Base-by-base conservation (phyloP, 1,139 yeast genomes). In the Hansenula sp. region DNA sequence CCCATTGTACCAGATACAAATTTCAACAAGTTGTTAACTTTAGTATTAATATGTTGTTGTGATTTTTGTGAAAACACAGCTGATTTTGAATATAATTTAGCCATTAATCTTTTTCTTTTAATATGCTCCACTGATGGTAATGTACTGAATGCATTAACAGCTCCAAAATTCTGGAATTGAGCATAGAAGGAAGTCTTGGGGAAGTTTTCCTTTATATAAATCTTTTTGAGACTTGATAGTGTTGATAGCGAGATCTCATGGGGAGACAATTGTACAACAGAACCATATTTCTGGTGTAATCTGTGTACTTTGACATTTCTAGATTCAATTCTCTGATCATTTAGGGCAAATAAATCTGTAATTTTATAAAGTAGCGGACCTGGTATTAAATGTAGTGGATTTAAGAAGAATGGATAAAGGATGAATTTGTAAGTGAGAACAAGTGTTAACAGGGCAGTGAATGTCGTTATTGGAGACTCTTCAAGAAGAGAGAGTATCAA, bases 181-280 rank as follows among this genome's bases (percentile, higher is more conserved):
- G 73, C 75, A 54, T 83, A 83, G 57, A 81, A 83, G 8, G 58
- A 52, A 0, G 80, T 64, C 56, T 80, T 82, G 47, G 82, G 83
- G 55, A 74, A 71, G 55, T 81, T 80, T 36, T 62, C 64, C 39
- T 62, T 67, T 33, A 73, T 61, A 55, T 83, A 83, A 19, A 83
- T 71, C 31, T 77, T 79, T 50, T 71, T 75, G 37, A 80, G 52
- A 45, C 67, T 74, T 33, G 69, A 68, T 8, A 70, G 66, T 16
- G 81, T 82, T 39, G 75, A 68, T 32, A 82, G 71, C 39, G 84
- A 79, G 18, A 83, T 65, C 50, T 81, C 88, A 20, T 64, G 60
- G 3, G 90, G 89, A 1, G 81, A 71, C 14, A 82, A 57, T 12
- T 84, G 64, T 10, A 83, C 81, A 9, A 82, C 69, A 1, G 76